A percentile compares a stretch with the other conserved stretches of the same genome.
Conservation (phyloP, 2,329 filamentous ascomycete genomes). For the Coniella lustricola region DNA sequence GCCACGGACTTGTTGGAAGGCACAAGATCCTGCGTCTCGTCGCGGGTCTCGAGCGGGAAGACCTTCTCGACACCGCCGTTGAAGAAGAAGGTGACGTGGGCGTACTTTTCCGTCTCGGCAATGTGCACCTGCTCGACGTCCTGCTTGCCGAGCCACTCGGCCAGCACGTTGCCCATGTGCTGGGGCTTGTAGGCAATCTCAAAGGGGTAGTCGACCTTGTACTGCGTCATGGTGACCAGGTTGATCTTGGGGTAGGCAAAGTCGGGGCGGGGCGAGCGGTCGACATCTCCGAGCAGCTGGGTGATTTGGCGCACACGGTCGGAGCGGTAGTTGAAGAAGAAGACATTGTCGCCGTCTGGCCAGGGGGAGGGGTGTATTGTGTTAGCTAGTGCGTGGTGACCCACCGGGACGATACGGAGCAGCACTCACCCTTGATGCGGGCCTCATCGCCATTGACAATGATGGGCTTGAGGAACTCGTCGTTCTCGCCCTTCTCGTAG, state of each 20-base stretch:
- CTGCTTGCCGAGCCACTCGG: slow-evolving; percentile 91
- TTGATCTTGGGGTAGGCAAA: slow-evolving; percentile 91
- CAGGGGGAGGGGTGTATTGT: too few species aligned
- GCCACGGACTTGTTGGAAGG: slow-evolving; percentile 83
- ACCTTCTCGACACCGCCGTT: slow-evolving; percentile 97
- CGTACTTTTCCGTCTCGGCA: slow-evolving; percentile 98
- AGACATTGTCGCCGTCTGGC: slow-evolving; percentile 81
- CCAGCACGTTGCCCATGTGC: slow-evolving; percentile 95
- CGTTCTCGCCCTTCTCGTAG: slow-evolving; percentile 82
- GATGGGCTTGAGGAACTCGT: slow-evolving; percentile 98
- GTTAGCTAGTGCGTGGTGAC: too few species aligned
- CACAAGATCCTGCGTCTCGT: slow-evolving; percentile 71
- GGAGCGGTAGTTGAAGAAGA: slow-evolving; percentile 99
- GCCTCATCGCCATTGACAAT: slow-evolving; percentile 81
- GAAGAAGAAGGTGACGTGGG: slow-evolving; percentile 99
- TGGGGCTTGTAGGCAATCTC: slow-evolving; percentile 88
- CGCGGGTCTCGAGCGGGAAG: slow-evolving; percentile 84
- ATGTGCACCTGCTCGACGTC: slow-evolving; percentile 88
- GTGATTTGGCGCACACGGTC: slow-evolving; percentile 95
- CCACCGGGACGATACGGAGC: too few species aligned
- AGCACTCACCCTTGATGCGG: slow-evolving; percentile 73
- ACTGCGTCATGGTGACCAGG: slow-evolving; percentile 96
- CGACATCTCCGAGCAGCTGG: slow-evolving; percentile 84
- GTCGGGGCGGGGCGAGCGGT: slow-evolving; percentile 83
- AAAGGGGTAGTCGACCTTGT: slow-evolving; percentile 94